Base-by-base conservation (phyloP, 1,284 basidiomycete genomes). In the Moniliophthora roreri region DNA sequence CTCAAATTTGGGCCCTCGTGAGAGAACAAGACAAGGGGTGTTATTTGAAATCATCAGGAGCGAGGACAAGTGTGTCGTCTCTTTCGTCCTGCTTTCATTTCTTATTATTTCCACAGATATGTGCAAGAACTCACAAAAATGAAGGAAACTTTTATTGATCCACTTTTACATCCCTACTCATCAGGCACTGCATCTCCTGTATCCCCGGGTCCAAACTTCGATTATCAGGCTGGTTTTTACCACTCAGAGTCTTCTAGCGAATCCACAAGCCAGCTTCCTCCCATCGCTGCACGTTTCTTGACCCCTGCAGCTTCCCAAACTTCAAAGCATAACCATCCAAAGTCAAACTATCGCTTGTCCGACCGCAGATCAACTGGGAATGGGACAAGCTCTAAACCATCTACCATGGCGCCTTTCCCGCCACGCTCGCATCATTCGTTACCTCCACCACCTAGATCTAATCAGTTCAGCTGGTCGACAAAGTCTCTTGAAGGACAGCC, bases 31-130 rank as follows among this genome's bases (percentile, higher is more conserved):
- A 49, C 96, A 98, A 69, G 96, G 98, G 74, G 96, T 98, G 2
- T 71, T 99, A 28, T 98, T 95, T 81, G 96, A 99, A 74, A 98
- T 99, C 61, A 95, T 99, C 42, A 91, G 92, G 37, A 95, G 92
- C 62, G 96, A 98, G 72, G 95, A 98, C 69, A 82, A 94, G 91
- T 94, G 64, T 63, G 80, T 80, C 26, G 34, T 47, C 37, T 36
- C 28, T 21, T n/a, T n/a, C n/a, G 24, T 53, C 40, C 18, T 48
- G 36, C 49, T 46, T 52, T 36, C 32, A 55, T 53, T 42, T 26
- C 32, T 37, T 28, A 55, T 57, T 56, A 52, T 57, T 60, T 62
- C 53, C 52, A n/a, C 66, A 95, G 95, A 81, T 98, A 98, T 67
- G 93, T 98, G 24, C 80, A 80, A 59, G 95, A 98, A 63, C 80